These are phyloP conservation scores for Naganishia onofrii DNA, from an alignment of 768 basidiomycete species.

Conservation along the genomic window DNA sequence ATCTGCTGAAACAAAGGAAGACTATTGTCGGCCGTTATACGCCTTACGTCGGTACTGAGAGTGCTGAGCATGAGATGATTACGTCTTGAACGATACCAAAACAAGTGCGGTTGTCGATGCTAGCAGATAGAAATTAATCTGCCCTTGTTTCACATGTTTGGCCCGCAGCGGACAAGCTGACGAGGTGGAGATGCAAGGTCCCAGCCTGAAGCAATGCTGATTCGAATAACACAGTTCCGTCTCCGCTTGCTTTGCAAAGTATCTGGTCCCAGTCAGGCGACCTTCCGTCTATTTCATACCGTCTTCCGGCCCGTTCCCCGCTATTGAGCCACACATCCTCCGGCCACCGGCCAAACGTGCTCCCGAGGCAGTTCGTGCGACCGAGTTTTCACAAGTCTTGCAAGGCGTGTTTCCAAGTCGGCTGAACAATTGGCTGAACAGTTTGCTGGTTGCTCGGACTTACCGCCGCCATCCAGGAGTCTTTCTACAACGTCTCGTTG, in stretches of 20 bases:
- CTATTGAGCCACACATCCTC: background rate
- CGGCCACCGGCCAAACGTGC: too few species aligned
- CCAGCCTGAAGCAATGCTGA: background rate
- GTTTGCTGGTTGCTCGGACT: background rate
- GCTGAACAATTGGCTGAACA: too few species aligned
- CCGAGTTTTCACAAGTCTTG: slow-evolving; percentile 4
- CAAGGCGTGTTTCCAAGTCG: too few species aligned
- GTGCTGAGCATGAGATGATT: background rate
- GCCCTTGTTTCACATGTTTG: slow-evolving; percentile 19
- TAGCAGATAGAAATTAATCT: background rate
- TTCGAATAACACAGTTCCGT: background rate
- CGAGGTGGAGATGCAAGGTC: too few species aligned
- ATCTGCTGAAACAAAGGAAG: slow-evolving; percentile 1
- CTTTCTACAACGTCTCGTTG: too few species aligned
- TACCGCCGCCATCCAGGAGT: background rate
- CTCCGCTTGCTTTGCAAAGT: too few species aligned
- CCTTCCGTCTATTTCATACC: background rate
- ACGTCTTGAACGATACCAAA: background rate
- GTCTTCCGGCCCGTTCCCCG: background rate
- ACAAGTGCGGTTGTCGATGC: background rate
- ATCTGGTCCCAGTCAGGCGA: background rate
- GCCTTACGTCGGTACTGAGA: background rate
- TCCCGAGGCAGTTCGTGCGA: background rate
- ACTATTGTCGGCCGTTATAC: background rate
- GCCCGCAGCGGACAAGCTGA: too few species aligned